Conservation (phyloP, 1,284 basidiomycete genomes). For the Irpex sp. region DNA sequence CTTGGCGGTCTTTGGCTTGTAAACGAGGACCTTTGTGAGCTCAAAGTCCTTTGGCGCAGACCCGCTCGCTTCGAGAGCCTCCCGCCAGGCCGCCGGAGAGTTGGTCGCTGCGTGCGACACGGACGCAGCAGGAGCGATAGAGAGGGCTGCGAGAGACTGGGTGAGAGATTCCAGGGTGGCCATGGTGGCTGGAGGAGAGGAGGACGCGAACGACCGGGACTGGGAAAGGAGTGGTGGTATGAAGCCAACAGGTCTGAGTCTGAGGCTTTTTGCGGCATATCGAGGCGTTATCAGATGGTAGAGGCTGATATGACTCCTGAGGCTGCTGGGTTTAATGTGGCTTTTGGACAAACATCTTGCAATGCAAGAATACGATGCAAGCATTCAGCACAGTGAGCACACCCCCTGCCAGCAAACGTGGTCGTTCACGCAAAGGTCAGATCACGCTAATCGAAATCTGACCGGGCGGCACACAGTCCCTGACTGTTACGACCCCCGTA, state of each 20-base stretch:
- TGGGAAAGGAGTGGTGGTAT: conserved; percentile 5
- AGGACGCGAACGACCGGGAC: conserved; percentile 3
- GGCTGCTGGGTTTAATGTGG: conserved; percentile 4
- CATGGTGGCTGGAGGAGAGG: conserved; percentile 24
- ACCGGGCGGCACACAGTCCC: not conserved
- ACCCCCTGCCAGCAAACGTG: not conserved
- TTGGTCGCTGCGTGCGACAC: conserved; percentile 52
- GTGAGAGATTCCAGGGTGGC: conserved; percentile 27
- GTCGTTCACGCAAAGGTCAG: not conserved
- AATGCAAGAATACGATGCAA: conserved; percentile 4
- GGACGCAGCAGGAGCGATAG: conserved; percentile 48
- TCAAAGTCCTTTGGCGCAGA: conserved; percentile 59
- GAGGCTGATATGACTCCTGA: conserved; percentile 12
- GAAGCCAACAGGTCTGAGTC: conserved; percentile 2
- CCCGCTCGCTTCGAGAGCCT: conserved; percentile 47
- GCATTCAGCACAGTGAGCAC: conserved; percentile 11
- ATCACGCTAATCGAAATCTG: conserved; percentile 2
- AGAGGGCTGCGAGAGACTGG: conserved; percentile 44
- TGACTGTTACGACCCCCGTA: not conserved
- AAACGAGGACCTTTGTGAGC: conserved; percentile 81
- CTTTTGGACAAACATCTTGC: conserved; percentile 10
- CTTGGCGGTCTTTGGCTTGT: conserved; percentile 92
- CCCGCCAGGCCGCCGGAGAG: conserved; percentile 69
- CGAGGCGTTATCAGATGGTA: conserved; percentile 14
- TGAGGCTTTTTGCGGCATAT: not conserved